These are phyloP conservation scores for Trichoderma koningii DNA, from an alignment of 2,329 filamentous ascomycete genomes.

Conservation along the genomic window DNA sequence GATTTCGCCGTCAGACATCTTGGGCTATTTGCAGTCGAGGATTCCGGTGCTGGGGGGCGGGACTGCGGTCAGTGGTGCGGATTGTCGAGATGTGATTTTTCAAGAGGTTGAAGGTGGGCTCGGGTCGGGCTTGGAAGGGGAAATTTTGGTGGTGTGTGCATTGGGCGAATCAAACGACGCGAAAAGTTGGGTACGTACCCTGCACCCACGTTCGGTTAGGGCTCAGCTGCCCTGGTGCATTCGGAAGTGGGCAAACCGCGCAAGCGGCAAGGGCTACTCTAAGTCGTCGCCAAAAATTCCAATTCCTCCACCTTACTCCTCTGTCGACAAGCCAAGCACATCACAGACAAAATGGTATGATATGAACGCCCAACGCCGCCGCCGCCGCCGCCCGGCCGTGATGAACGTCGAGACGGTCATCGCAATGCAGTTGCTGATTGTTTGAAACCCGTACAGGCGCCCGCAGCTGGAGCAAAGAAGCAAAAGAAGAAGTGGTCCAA, in stretches of 20 bases:
- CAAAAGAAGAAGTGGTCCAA: constrained; percentile 57
- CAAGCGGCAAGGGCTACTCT: constrained; percentile 38
- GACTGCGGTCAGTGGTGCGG: constrained; percentile 44
- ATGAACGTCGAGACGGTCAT: constrained; percentile 10
- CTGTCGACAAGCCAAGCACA: constrained; percentile 44
- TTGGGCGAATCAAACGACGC: constrained; percentile 42
- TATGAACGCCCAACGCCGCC: constrained; percentile 18
- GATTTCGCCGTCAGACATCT: constrained; percentile 94
- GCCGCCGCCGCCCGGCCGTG: constrained; percentile 11
- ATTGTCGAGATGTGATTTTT: constrained; percentile 44
- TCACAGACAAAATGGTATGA: constrained; percentile 49
- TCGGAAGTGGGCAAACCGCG: constrained; percentile 33
- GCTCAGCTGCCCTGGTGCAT: constrained; percentile 47
- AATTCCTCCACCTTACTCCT: constrained; percentile 40
- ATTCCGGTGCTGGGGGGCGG: constrained; percentile 40
- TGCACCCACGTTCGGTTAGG: constrained; percentile 41
- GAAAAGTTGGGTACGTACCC: constrained; percentile 37
- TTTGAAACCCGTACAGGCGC: constrained; percentile 40
- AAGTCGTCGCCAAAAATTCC: constrained; percentile 37
- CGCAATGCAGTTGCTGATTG: constrained; percentile 31
- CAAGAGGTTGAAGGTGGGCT: constrained; percentile 41
- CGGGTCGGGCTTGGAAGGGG: constrained; percentile 36
- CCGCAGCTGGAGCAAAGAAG: constrained; percentile 53
- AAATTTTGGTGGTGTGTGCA: constrained; percentile 44
- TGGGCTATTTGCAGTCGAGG: constrained; percentile 51